Conservation (phyloP, 2,329 filamentous ascomycete genomes). For the Chrysosporium keratinophilum region DNA sequence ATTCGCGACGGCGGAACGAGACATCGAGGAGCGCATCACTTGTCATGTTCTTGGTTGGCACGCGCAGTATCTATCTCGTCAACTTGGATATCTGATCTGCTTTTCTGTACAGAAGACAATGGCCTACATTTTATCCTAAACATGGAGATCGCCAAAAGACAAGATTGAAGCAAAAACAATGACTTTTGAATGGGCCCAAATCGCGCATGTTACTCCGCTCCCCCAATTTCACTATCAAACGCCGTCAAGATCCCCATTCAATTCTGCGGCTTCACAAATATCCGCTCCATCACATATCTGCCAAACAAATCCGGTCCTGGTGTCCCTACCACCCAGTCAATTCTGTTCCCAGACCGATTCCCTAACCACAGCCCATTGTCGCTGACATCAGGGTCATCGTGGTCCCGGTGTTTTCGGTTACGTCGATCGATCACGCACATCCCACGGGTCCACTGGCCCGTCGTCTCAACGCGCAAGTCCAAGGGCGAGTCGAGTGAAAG, state of each 20-base stretch:
- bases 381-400: slow-evolving; percentile 50
- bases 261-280: slow-evolving; percentile 44
- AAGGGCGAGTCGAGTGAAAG: slow-evolving; percentile 49
- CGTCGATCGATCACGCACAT: slow-evolving; percentile 79
- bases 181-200: too few relatives aligned
- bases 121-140: too few relatives aligned
- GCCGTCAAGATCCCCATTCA: not conserved
- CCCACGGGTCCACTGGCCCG: slow-evolving; percentile 87
- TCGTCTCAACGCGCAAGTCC: slow-evolving; percentile 81
- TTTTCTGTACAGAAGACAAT: too few relatives aligned
- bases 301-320: slow-evolving; percentile 61
- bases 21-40: too few relatives aligned
- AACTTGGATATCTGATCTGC: too few relatives aligned
- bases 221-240: not conserved
- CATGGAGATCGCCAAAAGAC: too few relatives aligned
- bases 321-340: slow-evolving; percentile 60
- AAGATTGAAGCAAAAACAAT: too few relatives aligned
- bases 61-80: too few relatives aligned
- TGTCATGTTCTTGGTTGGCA: too few relatives aligned
- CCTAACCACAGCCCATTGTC: slow-evolving; percentile 72
- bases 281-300: slow-evolving; percentile 51
- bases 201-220: not conserved
- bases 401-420: slow-evolving; percentile 35
- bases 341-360: slow-evolving; percentile 61
- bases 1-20: too few relatives aligned